A percentile compares a stretch with the other conserved stretches of the same genome.
Conservation (phyloP, 1,284 basidiomycete genomes). For the Coniferiporia sulphurascens region DNA sequence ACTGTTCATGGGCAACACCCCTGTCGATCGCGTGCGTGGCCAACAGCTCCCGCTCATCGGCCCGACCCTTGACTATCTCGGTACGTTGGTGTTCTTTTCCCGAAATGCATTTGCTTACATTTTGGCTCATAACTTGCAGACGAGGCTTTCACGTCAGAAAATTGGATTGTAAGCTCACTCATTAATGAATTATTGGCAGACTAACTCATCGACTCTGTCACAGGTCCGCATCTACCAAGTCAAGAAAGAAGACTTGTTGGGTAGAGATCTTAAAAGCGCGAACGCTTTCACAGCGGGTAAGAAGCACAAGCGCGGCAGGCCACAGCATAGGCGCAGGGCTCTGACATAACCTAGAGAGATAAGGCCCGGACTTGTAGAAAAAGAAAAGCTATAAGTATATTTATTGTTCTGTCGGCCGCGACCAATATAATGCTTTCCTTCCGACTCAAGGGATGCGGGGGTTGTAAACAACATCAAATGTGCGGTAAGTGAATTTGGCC, state of each 20-base stretch:
- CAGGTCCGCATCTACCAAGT: conserved; percentile 93
- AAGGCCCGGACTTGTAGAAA: background rate
- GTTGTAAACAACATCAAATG: too few species aligned
- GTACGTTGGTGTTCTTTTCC: conserved; percentile 37
- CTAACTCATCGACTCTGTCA: conserved; percentile 5
- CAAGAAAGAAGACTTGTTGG: conserved; percentile 90
- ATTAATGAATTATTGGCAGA: background rate
- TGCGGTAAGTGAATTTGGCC: too few species aligned
- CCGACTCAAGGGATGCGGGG: background rate
- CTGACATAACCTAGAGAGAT: conserved; percentile 26
- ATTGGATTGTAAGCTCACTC: conserved; percentile 80
- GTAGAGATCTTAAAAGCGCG: conserved; percentile 82
- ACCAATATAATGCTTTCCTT: background rate
- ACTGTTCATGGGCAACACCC: conserved; percentile 74
- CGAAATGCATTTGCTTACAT: background rate
- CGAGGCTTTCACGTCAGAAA: conserved; percentile 95
- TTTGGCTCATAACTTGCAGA: conserved; percentile 41
- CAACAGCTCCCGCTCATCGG: conserved; percentile 73
- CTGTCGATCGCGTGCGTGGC: conserved; percentile 78
- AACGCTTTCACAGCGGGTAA: conserved; percentile 85
- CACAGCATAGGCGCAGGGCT: conserved; percentile 51
- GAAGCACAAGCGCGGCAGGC: conserved; percentile 77
- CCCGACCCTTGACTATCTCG: conserved; percentile 84
- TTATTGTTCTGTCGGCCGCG: background rate
- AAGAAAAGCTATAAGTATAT: background rate